Percentiles rank a stretch among this genome's conserved stretches.
Evolutionary conservation across 208 protist species (phyloP).

Genomic region (Blastocrithidia nonstop): DNA sequence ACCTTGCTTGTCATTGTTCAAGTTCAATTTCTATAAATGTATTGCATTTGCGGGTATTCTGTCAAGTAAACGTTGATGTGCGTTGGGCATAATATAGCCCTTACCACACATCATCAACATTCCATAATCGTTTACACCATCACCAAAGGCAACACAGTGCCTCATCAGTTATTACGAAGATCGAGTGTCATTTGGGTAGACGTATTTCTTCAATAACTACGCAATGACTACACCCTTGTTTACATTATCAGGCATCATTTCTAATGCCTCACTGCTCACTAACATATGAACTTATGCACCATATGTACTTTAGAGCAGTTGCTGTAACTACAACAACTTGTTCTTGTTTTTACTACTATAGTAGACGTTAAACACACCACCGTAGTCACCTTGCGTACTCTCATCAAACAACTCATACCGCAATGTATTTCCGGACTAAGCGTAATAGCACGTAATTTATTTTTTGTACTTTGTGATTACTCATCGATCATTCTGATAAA

Average conservation of each 20-base stretch:
- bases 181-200: slow-evolving; percentile 7
- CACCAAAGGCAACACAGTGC: slow-evolving; percentile 27
- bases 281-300: slow-evolving; percentile 17
- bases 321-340: slow-evolving; percentile 5
- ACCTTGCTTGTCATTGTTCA: slow-evolving; percentile 49
- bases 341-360: slow-evolving; percentile 8
- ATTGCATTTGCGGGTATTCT: slow-evolving; percentile 8
- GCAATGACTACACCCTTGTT: slow-evolving; percentile 17
- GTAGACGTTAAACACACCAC: slow-evolving; percentile 19
- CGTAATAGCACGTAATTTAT: slow-evolving; percentile 12
- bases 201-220: slow-evolving; percentile 7
- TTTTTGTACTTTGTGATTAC: slow-evolving; percentile 10
- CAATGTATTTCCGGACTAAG: slow-evolving; percentile 16
- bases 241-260: slow-evolving; percentile 23
- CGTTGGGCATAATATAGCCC: slow-evolving; percentile 27
- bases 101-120: slow-evolving; percentile 16
- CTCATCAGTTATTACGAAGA: slow-evolving; percentile 9
- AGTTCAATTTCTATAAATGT: slow-evolving; percentile 34
- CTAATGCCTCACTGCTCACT: slow-evolving; percentile 22
- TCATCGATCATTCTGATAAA: slow-evolving; percentile 24
- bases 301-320: slow-evolving; percentile 5
- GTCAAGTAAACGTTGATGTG: slow-evolving; percentile 8
- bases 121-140: slow-evolving; percentile 22
- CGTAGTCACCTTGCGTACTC: slow-evolving; percentile 9
- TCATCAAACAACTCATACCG: slow-evolving; percentile 13